A percentile compares a stretch with the other conserved stretches of the same genome.
Evolutionary conservation across 495 filamentous ascomycete species (phyloP).

Genomic region (Neurospora sp.): DNA sequence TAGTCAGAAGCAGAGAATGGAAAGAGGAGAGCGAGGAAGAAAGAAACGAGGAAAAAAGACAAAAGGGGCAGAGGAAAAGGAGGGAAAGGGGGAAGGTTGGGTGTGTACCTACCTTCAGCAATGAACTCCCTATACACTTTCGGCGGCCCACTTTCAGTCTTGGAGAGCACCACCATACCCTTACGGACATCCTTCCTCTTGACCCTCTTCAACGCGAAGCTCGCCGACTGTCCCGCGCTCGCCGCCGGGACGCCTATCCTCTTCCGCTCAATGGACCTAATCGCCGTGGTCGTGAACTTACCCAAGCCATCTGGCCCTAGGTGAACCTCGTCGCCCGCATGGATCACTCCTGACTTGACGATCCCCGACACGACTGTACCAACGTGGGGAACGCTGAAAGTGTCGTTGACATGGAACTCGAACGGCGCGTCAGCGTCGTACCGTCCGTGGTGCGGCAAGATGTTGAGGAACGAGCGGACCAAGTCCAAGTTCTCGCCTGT

Average conservation of each 20-base stretch:
- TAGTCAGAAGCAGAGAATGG: not conserved
- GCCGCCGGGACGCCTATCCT: slow-evolving; percentile 82
- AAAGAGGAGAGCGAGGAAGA: not conserved
- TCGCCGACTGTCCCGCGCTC: slow-evolving; percentile 85
- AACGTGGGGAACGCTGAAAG: slow-evolving; percentile 96
- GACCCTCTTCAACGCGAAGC: slow-evolving; percentile 79
- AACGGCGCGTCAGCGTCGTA: slow-evolving; percentile 83
- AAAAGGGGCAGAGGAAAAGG: not conserved
- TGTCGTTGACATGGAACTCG: slow-evolving; percentile 95
- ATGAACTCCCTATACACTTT: slow-evolving; percentile 90
- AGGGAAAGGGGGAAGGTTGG: not conserved
- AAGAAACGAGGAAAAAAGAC: too few relatives aligned
- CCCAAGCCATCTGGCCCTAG: slow-evolving; percentile 89
- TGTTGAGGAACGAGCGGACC: slow-evolving; percentile 87
- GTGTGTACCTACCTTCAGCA: slow-evolving; percentile 69
- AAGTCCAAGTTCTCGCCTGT: slow-evolving; percentile 73
- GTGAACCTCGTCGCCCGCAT: slow-evolving; percentile 79
- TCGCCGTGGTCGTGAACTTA: slow-evolving; percentile 80
- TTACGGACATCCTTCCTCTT: slow-evolving; percentile 91
- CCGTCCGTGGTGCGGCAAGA: slow-evolving; percentile 88
- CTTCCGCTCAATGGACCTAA: slow-evolving; percentile 92
- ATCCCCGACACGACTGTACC: slow-evolving; percentile 94
- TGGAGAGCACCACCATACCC: slow-evolving; percentile 94
- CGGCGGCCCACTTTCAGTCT: slow-evolving; percentile 56
- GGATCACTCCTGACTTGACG: slow-evolving; percentile 78